These are phyloP conservation scores for Magnaporthiopsis rhizophila DNA, from an alignment of 2,329 filamentous ascomycete species.

Conservation along the genomic window DNA sequence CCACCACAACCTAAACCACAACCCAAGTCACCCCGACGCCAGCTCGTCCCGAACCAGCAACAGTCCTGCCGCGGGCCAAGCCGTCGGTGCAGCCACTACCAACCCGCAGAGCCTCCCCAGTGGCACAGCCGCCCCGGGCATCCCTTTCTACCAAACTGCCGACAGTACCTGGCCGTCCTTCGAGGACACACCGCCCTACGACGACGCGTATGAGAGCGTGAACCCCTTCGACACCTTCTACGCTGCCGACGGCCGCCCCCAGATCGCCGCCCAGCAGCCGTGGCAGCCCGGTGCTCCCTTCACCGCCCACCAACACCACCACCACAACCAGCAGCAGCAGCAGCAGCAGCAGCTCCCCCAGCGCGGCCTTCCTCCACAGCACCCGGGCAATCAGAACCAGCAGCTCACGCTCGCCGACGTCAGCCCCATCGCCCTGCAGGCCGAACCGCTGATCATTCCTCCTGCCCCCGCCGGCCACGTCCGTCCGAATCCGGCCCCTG, in stretches of 20 bases:
- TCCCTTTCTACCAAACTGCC: conserved; percentile 21
- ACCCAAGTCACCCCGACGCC: not conserved
- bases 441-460: conserved; percentile 19
- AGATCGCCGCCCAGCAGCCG: conserved; percentile 22
- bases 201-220: conserved; percentile 32
- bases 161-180: conserved; percentile 40
- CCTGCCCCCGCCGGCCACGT: conserved; percentile 20
- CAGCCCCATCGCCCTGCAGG: conserved; percentile 28
- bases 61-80: not conserved
- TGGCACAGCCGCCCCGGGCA: conserved; percentile 22
- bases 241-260: conserved; percentile 15
- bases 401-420: conserved; percentile 25
- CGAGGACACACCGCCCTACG: conserved; percentile 38
- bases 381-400: conserved; percentile 11
- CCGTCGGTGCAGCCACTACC: conserved; percentile 18
- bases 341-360: conserved; percentile 16
- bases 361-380: conserved; percentile 20
- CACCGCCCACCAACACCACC: conserved; percentile 21
- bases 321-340: conserved; percentile 12
- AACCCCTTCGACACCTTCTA: conserved; percentile 24
- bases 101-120: conserved; percentile 13
- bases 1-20: not conserved
- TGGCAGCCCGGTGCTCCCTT: conserved; percentile 22
- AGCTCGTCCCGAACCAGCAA: not conserved
- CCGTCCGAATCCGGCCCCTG: conserved; percentile 22